A percentile compares a stretch with the other conserved stretches of the same genome.
Evolutionary conservation across 176 grass and related monocot genomes (phyloP).

Genomic region (Carex littledalei): DNA sequence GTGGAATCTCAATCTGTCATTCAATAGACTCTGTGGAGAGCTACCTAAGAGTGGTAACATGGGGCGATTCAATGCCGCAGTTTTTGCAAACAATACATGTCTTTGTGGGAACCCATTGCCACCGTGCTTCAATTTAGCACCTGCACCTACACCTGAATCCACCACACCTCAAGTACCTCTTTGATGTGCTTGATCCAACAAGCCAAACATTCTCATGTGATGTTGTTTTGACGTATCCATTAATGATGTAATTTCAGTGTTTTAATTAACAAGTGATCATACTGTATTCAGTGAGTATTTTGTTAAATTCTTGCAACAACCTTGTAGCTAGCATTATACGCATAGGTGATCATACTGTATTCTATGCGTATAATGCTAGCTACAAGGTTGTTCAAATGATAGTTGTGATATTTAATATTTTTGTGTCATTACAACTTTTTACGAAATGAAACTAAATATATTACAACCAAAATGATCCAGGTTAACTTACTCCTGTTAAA

Average conservation of each 20-base stretch:
- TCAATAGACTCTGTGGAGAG: slow-evolving; percentile 20
- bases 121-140: neutral
- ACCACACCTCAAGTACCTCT: neutral
- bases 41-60: neutral
- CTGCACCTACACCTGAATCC: neutral
- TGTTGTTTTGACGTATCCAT: neutral
- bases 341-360: too few species aligned
- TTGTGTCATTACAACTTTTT: too few species aligned
- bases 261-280: neutral
- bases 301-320: too few species aligned
- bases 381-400: too few species aligned
- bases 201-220: neutral
- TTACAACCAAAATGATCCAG: too few species aligned
- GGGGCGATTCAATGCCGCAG: neutral
- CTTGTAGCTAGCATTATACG: too few species aligned
- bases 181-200: neutral
- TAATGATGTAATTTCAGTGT: neutral
- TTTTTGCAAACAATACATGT: neutral
- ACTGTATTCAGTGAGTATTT: too few species aligned
- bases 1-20: neutral
- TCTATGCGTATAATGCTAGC: too few species aligned
- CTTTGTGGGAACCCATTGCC: slow-evolving; percentile 5
- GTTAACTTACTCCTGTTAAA: too few species aligned
- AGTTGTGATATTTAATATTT: too few species aligned
- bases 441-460: too few species aligned